Evolutionary conservation across 331 rosid species (phyloP).

Genomic region (Pyrus hybrid): DNA sequence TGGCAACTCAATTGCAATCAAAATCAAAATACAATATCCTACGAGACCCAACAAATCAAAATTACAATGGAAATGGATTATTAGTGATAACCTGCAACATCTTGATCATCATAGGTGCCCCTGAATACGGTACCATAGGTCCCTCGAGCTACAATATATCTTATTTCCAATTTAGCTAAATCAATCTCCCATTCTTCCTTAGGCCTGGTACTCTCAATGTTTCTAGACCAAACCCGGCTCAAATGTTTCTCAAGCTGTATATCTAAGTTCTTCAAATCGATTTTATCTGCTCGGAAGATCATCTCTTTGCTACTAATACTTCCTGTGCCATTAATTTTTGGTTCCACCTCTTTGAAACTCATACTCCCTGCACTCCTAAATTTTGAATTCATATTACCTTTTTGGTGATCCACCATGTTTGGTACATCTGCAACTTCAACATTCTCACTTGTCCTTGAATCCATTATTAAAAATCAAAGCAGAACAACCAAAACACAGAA

Average conservation of each 20-base stretch:
- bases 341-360: slow-evolving; percentile 30
- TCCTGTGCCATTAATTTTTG: slow-evolving; percentile 17
- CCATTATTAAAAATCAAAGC: slow-evolving; percentile 25
- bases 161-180: slow-evolving; percentile 54
- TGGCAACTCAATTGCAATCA: neutral
- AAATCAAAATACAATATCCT: neutral
- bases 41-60: neutral
- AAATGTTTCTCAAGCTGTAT: slow-evolving; percentile 76
- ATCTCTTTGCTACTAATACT: slow-evolving; percentile 46
- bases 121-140: slow-evolving; percentile 68
- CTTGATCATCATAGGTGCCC: slow-evolving; percentile 72
- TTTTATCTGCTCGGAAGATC: slow-evolving; percentile 5
- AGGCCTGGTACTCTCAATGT: slow-evolving; percentile 31
- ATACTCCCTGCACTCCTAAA: slow-evolving; percentile 11
- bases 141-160: slow-evolving; percentile 57
- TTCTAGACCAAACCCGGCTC: slow-evolving; percentile 51
- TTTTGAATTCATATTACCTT: slow-evolving; percentile 21
- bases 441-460: slow-evolving; percentile 17
- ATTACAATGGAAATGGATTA: neutral
- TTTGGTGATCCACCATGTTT: slow-evolving; percentile 18
- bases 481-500: slow-evolving; percentile 15
- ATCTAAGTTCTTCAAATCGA: slow-evolving; percentile 67
- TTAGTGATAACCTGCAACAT: slow-evolving; percentile 64
- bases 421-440: slow-evolving; percentile 17
- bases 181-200: slow-evolving; percentile 88